Base-by-base conservation (phyloP, 78 protist genomes). In the Monosiga brevicollis region DNA sequence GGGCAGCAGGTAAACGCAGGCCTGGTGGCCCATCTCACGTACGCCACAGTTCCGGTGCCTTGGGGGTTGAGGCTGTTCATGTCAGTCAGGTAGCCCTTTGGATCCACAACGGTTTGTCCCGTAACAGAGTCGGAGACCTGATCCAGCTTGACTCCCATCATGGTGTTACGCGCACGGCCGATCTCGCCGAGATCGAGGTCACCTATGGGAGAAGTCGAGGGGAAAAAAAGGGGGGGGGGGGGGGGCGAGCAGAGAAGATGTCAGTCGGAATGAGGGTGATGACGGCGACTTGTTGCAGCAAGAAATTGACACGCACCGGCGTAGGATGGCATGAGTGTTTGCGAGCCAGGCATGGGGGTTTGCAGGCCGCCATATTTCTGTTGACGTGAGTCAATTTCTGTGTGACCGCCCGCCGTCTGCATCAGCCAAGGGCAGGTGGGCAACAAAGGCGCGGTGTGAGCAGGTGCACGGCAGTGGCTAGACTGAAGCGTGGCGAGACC, bases 81-180 rank as follows among this genome's bases (percentile, higher is more conserved):
- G 71, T 87, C 91, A 9, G 97, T 89, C 34, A 95, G 80, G 38
- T 94, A 96, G 2, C 97, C 96, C 82, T 92, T 91, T 2, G 98
- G 96, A 87, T 96, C 97, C 1, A 97, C 95, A 24, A 89, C 93
- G 10, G 97, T 93, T 81, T 94, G 95, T 0, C 99, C 99, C 0
- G 90, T 35, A 6, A 97, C 97, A 0, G 87, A 49, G 77, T 93
- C 97, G 20, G 93, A 78, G 34, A 84, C 87, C 42, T 79, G 88
- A 42, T 41, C 76, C 41, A 95, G 88, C 83, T 89, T 89, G 41
- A 91, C 71, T 26, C 78, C 76, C 25, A 95, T 83, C 76, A 92
- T 71, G 10, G 89, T 32, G 77, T 72, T 83, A 3, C 97, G 85
- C 15, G 95, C 96, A 2, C 84, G 81, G 24, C 96, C 95, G 40